Evolutionary conservation across 176 grass and related monocot species (phyloP), one percentile per base, ranked within the genome.

Genomic region (Carex littledalei): DNA sequence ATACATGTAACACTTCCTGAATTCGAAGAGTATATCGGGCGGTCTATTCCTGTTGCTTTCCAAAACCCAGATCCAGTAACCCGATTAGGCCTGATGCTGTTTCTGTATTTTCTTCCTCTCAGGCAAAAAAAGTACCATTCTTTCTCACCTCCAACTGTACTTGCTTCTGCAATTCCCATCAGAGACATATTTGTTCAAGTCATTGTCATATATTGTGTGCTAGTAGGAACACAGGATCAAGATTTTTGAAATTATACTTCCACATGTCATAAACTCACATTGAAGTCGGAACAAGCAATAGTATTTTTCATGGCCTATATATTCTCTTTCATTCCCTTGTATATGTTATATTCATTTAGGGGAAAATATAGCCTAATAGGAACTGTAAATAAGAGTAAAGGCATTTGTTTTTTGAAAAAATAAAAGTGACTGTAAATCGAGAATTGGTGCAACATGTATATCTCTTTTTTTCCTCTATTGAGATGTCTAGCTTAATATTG

Each of bases 51-150:
- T 0, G 95, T 98, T 0, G 95, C 95, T 84, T 98, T 98, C 95
- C 95, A 98, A 85, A 98, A 98, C 16, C 95, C 95, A 9, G 93
- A 98, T 39, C 87, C 91, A 11, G 93, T 99, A 37, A 99, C 96
- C 55, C 96, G 83, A 64, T 99, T 99, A 39, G 96, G 96, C 59
- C 96, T 86, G 88, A 99, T 95, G 90, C 96, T 99, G 87, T 99
- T 99, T 83, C 93, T 82, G 83, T 99, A 99, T 85, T 99, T 99
- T 85, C 96, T 88, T 1, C 96, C 96, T 54, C 96, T 90, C 39
- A 99, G 83, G 87, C 96, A 94, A 84, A 99, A 99, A 87, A 99
- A 99, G 87, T 99, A 99, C 93, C 88, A 95, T 66, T 95, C 96
- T 58, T 93, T 93, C 85, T 95, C 93, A 8, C 94, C 88, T 81